These are phyloP conservation scores for Pseudocercospora musae DNA, from an alignment of 2,329 filamentous ascomycete genomes.

Conservation along the genomic window DNA sequence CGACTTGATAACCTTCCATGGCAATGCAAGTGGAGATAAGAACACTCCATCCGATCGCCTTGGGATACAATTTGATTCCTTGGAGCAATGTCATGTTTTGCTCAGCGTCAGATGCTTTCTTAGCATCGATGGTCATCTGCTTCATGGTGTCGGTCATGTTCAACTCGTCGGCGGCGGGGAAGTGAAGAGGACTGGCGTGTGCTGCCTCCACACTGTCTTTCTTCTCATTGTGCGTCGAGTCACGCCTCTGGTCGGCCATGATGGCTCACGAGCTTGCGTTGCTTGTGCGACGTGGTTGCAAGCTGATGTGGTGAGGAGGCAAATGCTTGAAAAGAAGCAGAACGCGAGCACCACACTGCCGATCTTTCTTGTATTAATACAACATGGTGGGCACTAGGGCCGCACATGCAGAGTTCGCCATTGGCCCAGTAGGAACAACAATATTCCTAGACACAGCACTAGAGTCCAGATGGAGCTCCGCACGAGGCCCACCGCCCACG, in stretches of 20 bases:
- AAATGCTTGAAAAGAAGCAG: constrained; percentile 3
- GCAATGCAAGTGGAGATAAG: constrained; percentile 86
- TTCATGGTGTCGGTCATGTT: constrained; percentile 28
- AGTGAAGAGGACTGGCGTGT: constrained; percentile 15
- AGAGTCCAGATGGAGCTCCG: background rate
- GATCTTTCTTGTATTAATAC: background rate
- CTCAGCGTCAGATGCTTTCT: constrained; percentile 47
- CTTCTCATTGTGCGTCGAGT: background rate
- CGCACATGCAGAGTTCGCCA: background rate
- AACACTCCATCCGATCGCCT: constrained; percentile 78
- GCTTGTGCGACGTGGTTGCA: background rate
- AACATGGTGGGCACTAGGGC: background rate
- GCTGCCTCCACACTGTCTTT: constrained; percentile 6
- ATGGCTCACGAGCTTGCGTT: constrained; percentile 1
- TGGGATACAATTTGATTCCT: constrained; percentile 78
- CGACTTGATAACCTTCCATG: constrained; percentile 89
- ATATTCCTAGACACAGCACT: background rate
- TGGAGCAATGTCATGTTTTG: constrained; percentile 60
- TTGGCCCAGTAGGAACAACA: constrained; percentile 1
- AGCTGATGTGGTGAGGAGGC: background rate
- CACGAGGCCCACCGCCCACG: too few species aligned
- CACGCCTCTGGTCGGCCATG: background rate
- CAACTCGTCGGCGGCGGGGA: constrained; percentile 32
- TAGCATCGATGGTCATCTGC: constrained; percentile 41
- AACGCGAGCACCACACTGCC: background rate